Conservation (phyloP, 352 stramenopile species). For the Phytopythium vexans region DNA sequence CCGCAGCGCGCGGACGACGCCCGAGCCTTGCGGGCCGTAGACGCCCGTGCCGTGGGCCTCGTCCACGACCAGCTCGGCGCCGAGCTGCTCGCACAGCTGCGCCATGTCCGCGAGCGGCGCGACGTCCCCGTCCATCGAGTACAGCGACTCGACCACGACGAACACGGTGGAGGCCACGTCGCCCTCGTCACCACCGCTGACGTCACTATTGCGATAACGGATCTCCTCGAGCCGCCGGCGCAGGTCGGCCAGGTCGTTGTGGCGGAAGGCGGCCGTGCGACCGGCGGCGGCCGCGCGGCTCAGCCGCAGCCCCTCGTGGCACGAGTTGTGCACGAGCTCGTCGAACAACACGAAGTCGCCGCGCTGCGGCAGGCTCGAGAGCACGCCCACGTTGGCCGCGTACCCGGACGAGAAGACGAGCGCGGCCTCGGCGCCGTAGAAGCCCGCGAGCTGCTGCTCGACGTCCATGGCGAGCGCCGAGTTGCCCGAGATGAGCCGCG, state of each 20-base stretch:
- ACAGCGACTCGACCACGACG: slow-evolving; percentile 97
- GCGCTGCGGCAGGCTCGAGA: slow-evolving; percentile 89
- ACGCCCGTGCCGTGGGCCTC: slow-evolving; percentile 95
- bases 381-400: slow-evolving; percentile 93
- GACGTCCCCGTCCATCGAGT: slow-evolving; percentile 98
- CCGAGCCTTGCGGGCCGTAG: slow-evolving; percentile 78
- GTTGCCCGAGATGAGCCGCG: slow-evolving; percentile 94
- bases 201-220: too few relatives aligned
- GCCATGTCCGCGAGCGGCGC: slow-evolving; percentile 88
- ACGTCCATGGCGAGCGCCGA: slow-evolving; percentile 84
- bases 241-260: slow-evolving; percentile 90
- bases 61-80: slow-evolving; percentile 93
- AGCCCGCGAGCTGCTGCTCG: slow-evolving; percentile 77
- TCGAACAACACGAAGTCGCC: slow-evolving; percentile 94
- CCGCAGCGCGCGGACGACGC: slow-evolving; percentile 46
- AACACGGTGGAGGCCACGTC: slow-evolving; percentile 61
- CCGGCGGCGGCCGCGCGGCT: slow-evolving; percentile 59
- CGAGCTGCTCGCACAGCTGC: slow-evolving; percentile 67
- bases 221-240: slow-evolving; percentile 7
- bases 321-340: slow-evolving; percentile 96
- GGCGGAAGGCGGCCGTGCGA: slow-evolving; percentile 40
- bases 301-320: slow-evolving; percentile 92
- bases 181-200: background rate
- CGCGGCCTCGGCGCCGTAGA: slow-evolving; percentile 88
- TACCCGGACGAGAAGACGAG: slow-evolving; percentile 98